Evolutionary conservation across 2,329 filamentous ascomycete species (phyloP).

Genomic region (Phaeosphaeria sp.): DNA sequence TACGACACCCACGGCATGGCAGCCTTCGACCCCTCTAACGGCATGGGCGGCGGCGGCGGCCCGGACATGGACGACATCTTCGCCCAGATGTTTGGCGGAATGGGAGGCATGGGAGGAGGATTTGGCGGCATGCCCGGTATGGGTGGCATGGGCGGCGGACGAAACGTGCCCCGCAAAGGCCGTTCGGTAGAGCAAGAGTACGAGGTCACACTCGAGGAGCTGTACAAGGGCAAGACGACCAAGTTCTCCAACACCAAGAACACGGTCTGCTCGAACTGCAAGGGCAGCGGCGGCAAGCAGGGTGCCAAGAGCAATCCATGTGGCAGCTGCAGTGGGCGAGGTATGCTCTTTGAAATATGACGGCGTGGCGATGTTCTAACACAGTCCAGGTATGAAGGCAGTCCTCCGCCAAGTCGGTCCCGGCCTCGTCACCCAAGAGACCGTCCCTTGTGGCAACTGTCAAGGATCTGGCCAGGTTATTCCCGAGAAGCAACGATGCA

Average conservation of each 20-base stretch:
- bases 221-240: slow-evolving; percentile 98
- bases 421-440: slow-evolving; percentile 81
- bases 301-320: slow-evolving; percentile 86
- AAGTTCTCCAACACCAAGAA: slow-evolving; percentile 97
- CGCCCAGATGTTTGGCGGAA: slow-evolving; percentile 81
- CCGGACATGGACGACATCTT: slow-evolving; percentile 92
- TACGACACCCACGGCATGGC: slow-evolving; percentile 97
- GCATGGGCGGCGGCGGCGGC: slow-evolving; percentile 65
- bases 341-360: slow-evolving; percentile 41
- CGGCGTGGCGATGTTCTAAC: slow-evolving; percentile 19
- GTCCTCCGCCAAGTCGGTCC: slow-evolving; percentile 84
- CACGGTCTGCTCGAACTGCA: slow-evolving; percentile 84
- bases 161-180: slow-evolving; percentile 68
- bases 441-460: slow-evolving; percentile 82
- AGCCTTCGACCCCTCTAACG: slow-evolving; percentile 81
- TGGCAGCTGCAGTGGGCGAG: slow-evolving; percentile 82
- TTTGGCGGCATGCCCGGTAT: slow-evolving; percentile 68
- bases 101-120: slow-evolving; percentile 48
- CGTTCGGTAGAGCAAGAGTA: slow-evolving; percentile 89
- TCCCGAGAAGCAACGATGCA: slow-evolving; percentile 97
- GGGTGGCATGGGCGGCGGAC: slow-evolving; percentile 59
- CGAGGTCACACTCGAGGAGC: slow-evolving; percentile 87
- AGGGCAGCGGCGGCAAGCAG: slow-evolving; percentile 88
- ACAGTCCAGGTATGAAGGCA: slow-evolving; percentile 68
- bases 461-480: slow-evolving; percentile 83